Evolutionary conservation across 306 rosid species (phyloP).

Genomic region (Elaeagnus macrophylla): DNA sequence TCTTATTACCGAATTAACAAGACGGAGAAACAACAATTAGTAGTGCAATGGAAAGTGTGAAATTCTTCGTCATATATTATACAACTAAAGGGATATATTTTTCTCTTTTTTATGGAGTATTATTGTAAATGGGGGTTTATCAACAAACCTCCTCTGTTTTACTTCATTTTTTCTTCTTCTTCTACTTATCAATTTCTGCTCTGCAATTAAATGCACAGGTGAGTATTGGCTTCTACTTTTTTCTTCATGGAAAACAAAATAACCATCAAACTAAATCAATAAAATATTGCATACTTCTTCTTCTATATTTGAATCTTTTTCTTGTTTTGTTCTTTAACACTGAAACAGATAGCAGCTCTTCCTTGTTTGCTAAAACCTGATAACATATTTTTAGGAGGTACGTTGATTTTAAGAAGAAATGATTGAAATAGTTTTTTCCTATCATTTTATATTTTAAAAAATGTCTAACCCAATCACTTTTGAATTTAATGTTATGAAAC

Average conservation of each 20-base stretch:
- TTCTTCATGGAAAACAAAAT: background rate
- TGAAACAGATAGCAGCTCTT: slow-evolving; percentile 35
- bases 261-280: background rate
- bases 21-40: too few relatives aligned
- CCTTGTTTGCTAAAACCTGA: slow-evolving; percentile 29
- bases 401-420: too few relatives aligned
- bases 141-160: slow-evolving; percentile 22
- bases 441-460: too few relatives aligned
- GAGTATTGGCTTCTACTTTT: slow-evolving; percentile 7
- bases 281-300: background rate
- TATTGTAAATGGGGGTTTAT: slow-evolving; percentile 28
- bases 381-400: slow-evolving; percentile 49
- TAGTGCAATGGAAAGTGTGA: too few relatives aligned
- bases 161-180: slow-evolving; percentile 16
- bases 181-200: slow-evolving; percentile 40
- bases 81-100: slow-evolving; percentile 2
- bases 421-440: too few relatives aligned
- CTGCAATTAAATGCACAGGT: slow-evolving; percentile 40
- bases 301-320: background rate
- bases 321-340: background rate
- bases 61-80: too few relatives aligned
- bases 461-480: too few relatives aligned
- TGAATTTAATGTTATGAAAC: too few relatives aligned
- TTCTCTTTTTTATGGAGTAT: slow-evolving; percentile 60
- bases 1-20: too few relatives aligned